Conservation (phyloP, 108 stramenopile species). For the Phaeodactylum tricornutum region DNA sequence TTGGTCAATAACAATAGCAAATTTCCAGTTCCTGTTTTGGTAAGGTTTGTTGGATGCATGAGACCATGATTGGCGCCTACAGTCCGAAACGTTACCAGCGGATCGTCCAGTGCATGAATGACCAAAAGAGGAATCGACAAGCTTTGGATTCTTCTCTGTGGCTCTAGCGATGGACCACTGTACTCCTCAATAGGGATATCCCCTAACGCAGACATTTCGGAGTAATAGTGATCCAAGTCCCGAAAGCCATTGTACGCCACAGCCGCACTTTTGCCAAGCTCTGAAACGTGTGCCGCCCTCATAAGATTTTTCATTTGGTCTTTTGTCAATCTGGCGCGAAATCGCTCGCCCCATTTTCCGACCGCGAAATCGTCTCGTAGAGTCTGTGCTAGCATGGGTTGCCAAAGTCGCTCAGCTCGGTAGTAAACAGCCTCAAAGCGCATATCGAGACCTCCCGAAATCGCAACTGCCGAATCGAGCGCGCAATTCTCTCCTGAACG, state of each 20-base stretch:
- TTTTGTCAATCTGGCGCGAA: constrained; percentile 36
- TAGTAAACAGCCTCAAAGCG: constrained; percentile 39
- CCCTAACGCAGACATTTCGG: constrained; percentile 72
- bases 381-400: constrained; percentile 73
- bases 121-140: constrained; percentile 59
- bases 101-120: constrained; percentile 73
- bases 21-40: constrained; percentile 50
- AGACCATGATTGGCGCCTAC: constrained; percentile 36
- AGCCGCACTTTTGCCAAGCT: constrained; percentile 56
- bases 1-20: constrained; percentile 64
- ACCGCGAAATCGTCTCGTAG: constrained; percentile 50
- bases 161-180: constrained; percentile 2
- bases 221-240: constrained; percentile 62
- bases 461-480: constrained; percentile 61
- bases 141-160: constrained; percentile 28
- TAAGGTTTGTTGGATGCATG: constrained; percentile 40
- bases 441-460: constrained; percentile 84
- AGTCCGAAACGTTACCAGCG: constrained; percentile 63
- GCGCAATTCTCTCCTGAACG: constrained; percentile 48
- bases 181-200: constrained; percentile 40
- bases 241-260: constrained; percentile 72
- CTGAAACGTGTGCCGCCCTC: constrained; percentile 54
- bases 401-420: constrained; percentile 80
- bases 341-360: constrained; percentile 59
- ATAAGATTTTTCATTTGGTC: constrained; percentile 42